Conservation (phyloP, 1,284 basidiomycete genomes). For the Leucoagaricus sp. region DNA sequence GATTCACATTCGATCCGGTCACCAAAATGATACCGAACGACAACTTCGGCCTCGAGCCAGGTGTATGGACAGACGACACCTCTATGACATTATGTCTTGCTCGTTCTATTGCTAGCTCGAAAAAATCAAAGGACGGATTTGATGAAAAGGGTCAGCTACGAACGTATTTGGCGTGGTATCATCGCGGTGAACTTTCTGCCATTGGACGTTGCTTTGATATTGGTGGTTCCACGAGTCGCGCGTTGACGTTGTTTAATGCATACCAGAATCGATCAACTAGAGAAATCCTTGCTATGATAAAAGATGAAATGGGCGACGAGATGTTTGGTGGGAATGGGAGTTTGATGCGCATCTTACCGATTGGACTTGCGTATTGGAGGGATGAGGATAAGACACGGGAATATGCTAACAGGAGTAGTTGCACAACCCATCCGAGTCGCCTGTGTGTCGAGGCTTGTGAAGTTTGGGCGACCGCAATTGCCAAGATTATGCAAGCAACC, state of each 20-base stretch:
- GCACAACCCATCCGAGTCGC: slow-evolving; percentile 40
- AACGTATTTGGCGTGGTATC: slow-evolving; percentile 36
- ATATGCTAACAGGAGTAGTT: slow-evolving; percentile 39
- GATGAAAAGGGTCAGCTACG: slow-evolving; percentile 39
- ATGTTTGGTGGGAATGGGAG: slow-evolving; percentile 39
- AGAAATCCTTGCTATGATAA: slow-evolving; percentile 22
- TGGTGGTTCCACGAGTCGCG: slow-evolving; percentile 33
- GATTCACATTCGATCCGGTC: slow-evolving; percentile 37
- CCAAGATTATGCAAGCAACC: slow-evolving; percentile 30
- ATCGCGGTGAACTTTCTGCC: slow-evolving; percentile 36
- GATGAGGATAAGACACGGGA: slow-evolving; percentile 27
- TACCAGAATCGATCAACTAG: slow-evolving; percentile 18
- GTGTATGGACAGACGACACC: slow-evolving; percentile 49
- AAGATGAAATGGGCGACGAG: slow-evolving; percentile 24
- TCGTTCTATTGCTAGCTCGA: slow-evolving; percentile 31
- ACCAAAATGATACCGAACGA: slow-evolving; percentile 38
- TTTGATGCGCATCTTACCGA: slow-evolving; percentile 42
- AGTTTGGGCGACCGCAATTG: slow-evolving; percentile 37
- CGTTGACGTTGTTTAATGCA: slow-evolving; percentile 34
- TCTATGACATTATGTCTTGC: slow-evolving; percentile 45
- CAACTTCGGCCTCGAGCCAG: slow-evolving; percentile 36
- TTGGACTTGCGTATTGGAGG: slow-evolving; percentile 42
- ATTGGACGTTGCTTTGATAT: slow-evolving; percentile 43
- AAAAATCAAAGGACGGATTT: slow-evolving; percentile 29
- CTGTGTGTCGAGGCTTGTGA: slow-evolving; percentile 44